phyloP scores from a whole-genome alignment of 352 stramenopile species.

The Phytophthora podocarpi region DNA sequence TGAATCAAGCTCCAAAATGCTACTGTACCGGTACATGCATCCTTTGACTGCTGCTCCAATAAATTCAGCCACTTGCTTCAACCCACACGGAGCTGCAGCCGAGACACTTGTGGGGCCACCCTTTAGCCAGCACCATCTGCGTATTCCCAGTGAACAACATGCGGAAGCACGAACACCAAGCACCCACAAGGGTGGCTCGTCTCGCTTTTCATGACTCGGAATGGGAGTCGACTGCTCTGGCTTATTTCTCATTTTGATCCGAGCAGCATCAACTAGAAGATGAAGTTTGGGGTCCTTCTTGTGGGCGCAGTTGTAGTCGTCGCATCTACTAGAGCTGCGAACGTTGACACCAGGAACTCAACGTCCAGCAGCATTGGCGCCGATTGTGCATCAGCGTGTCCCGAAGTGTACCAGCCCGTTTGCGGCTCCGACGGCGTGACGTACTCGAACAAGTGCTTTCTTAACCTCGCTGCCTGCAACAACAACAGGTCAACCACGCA shows the following conservation, averaged over 20 bases:
- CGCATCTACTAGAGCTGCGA: neutral
- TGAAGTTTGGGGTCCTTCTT: conserved; percentile 1
- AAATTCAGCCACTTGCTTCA: no score
- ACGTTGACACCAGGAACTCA: neutral
- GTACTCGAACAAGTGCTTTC: no score
- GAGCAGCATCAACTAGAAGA: neutral
- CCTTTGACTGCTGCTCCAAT: no score
- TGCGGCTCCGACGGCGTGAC: no score
- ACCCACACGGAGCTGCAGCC: no score
- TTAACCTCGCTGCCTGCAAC: no score
- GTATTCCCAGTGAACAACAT: neutral
- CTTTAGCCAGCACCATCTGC: conserved; percentile 1
- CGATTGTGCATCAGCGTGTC: no score
- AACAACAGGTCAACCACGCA: no score
- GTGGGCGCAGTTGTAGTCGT: neutral
- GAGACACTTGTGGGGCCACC: neutral
- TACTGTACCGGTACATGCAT: no score
- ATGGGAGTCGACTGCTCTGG: neutral
- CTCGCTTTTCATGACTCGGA: conserved; percentile 1
- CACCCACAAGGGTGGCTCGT: neutral
- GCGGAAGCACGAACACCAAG: neutral
- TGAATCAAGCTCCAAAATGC: no score
- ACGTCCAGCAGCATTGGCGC: no score
- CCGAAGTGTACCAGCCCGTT: no score
- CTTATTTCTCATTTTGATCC: conserved; percentile 7